Conservation (phyloP, 768 basidiomycete genomes). For the Clavaria fumosa region DNA sequence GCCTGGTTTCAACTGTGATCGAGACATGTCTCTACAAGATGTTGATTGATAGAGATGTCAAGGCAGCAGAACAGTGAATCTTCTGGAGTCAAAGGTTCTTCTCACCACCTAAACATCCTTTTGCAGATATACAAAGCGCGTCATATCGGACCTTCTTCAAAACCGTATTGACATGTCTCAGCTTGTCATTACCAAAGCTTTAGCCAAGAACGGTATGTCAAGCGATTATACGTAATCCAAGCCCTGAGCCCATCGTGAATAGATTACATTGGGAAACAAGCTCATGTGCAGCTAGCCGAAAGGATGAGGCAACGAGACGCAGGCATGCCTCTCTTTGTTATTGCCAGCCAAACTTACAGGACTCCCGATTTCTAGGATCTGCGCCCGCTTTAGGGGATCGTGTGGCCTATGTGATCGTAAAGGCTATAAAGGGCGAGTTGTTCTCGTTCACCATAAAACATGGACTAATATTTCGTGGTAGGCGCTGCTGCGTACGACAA, state of each 20-base stretch:
- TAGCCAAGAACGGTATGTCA: conserved; percentile 61
- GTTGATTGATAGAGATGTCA: conserved; percentile 89
- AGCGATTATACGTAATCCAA: not conserved
- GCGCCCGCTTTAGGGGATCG: conserved; percentile 97
- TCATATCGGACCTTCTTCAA: conserved; percentile 85
- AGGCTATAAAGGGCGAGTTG: conserved; percentile 89
- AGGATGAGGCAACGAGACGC: conserved; percentile 95
- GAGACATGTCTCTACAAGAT: conserved; percentile 97
- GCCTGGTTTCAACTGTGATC: conserved; percentile 95
- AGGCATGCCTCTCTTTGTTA: conserved; percentile 24
- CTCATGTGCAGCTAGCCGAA: conserved; percentile 90
- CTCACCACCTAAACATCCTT: too few relatives aligned
- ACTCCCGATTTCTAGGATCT: conserved; percentile 39
- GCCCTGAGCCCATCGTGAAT: not conserved
- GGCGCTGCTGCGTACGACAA: conserved; percentile 97
- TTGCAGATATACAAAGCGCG: conserved; percentile 84
- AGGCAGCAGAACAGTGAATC: conserved; percentile 82
- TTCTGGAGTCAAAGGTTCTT: too few relatives aligned
- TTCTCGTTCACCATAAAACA: too few relatives aligned
- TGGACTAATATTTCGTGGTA: conserved; percentile 15
- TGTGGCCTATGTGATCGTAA: conserved; percentile 97
- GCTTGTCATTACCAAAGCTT: conserved; percentile 94
- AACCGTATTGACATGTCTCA: conserved; percentile 99
- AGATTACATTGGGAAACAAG: conserved; percentile 94
- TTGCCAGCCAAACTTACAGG: not conserved